Evolutionary conservation across 2,329 filamentous ascomycete species (phyloP).

Genomic region (Exophiala calicioides): DNA sequence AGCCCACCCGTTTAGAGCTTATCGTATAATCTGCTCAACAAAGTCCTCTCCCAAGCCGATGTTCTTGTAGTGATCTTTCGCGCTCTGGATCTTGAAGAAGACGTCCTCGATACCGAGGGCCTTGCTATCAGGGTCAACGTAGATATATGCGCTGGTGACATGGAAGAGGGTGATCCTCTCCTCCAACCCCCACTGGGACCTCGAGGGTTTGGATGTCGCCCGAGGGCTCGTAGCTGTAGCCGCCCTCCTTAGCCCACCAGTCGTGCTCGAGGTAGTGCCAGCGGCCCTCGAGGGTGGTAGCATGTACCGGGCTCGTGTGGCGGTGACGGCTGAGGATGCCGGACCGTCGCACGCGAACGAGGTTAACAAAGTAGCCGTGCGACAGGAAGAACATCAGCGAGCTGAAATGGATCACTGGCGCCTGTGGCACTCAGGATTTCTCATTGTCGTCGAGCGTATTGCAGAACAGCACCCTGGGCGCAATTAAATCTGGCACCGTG

Average conservation of each 20-base stretch:
- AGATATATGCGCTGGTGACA: constrained; percentile 41
- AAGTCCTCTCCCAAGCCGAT: constrained; percentile 37
- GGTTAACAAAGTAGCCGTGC: constrained; percentile 38
- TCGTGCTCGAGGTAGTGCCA: constrained; percentile 43
- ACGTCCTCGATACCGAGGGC: constrained; percentile 39
- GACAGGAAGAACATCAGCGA: constrained; percentile 37
- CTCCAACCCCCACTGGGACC: constrained; percentile 37
- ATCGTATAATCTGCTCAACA: constrained; percentile 35
- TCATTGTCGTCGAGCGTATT: constrained; percentile 35
- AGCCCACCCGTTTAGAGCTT: constrained; percentile 1
- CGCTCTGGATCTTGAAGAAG: constrained; percentile 37
- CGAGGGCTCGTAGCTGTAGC: constrained; percentile 39
- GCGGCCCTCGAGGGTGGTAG: constrained; percentile 35
- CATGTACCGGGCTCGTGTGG: constrained; percentile 39
- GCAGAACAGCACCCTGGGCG: constrained; percentile 27
- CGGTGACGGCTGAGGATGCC: constrained; percentile 40
- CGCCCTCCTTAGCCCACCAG: constrained; percentile 41
- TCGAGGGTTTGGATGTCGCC: constrained; percentile 41
- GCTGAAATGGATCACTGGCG: constrained; percentile 36
- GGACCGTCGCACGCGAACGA: constrained; percentile 36
- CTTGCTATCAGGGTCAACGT: constrained; percentile 38
- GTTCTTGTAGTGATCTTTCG: constrained; percentile 37
- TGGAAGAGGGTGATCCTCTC: constrained; percentile 42
- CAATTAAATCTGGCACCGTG: too few species aligned
- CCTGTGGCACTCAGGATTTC: constrained; percentile 38